Evolutionary conservation across 176 grass and related monocot species (phyloP).

Genomic region (sorghum (Sorghum bicolor)): Sorghum_bicolor_NCBIv3 NC_012872.2:59678001-59678500

Average conservation of each 20-base stretch:
- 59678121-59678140: conserved; percentile 35
- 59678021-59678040: background rate
- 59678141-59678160: background rate
- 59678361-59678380: background rate
- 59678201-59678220: background rate
- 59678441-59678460: background rate
- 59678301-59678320: background rate
- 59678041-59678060: too few species aligned
- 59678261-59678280: too few species aligned
- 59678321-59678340: background rate
- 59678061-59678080: background rate
- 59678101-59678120: background rate
- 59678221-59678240: too few species aligned
- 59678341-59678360: background rate
- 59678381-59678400: background rate
- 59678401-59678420: background rate
- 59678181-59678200: background rate
- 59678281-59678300: too few species aligned
- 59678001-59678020: background rate
- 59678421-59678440: background rate
- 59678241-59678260: too few species aligned
- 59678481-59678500: background rate
- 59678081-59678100: background rate
- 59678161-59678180: background rate
- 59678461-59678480: conserved; percentile 5